Percentiles rank a stretch among this genome's conserved stretches.
Evolutionary conservation across 495 filamentous ascomycete genomes (phyloP).

Genomic region (Lophiostoma macrostomum): DNA sequence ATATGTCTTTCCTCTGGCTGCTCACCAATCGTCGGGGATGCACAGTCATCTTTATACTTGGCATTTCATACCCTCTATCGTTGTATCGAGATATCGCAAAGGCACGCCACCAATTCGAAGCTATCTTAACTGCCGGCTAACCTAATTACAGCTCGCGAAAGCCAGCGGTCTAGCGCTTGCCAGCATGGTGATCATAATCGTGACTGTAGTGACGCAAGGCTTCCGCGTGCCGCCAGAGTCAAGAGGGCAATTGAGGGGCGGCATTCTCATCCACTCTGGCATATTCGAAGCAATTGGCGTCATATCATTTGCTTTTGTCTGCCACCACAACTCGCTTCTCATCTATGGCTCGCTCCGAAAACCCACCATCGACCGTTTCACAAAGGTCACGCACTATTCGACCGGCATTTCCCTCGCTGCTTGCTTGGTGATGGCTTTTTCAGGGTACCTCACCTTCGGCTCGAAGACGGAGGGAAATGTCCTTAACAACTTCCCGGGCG

Average conservation of each 20-base stretch:
- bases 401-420: constrained; percentile 84
- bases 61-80: constrained; percentile 87
- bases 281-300: constrained; percentile 95
- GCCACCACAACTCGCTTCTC: constrained; percentile 92
- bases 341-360: constrained; percentile 95
- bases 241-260: constrained; percentile 63
- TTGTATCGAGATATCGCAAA: constrained; percentile 97
- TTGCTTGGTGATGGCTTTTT: constrained; percentile 82
- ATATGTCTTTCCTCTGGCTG: constrained; percentile 75
- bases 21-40: constrained; percentile 75
- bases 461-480: constrained; percentile 91
- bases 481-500: constrained; percentile 90
- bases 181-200: constrained; percentile 85
- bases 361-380: constrained; percentile 91
- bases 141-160: constrained; percentile 72
- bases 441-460: constrained; percentile 89
- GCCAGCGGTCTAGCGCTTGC: constrained; percentile 86
- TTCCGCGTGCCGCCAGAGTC: constrained; percentile 65
- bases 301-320: constrained; percentile 95
- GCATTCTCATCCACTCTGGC: constrained; percentile 72
- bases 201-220: constrained; percentile 86
- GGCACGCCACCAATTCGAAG: constrained; percentile 48
- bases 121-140: constrained; percentile 26
- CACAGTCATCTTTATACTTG: constrained; percentile 79
- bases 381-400: constrained; percentile 86